Evolutionary conservation across 1,139 yeast genomes (phyloP).

Genomic region (Debaryomyces coudertii): DNA sequence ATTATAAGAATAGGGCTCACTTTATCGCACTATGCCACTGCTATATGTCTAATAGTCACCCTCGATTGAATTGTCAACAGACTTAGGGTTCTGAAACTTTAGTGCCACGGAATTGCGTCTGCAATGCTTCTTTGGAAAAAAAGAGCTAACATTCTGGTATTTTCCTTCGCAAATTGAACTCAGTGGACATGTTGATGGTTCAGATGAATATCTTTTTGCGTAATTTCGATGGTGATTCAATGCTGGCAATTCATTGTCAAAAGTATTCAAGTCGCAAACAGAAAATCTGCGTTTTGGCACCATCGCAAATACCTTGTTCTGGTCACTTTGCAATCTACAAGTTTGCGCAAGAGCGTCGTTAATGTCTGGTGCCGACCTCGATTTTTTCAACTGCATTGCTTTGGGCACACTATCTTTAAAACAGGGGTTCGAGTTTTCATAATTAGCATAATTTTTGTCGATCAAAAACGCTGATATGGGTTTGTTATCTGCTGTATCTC

Average conservation of each 20-base stretch:
- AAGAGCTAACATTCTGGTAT: background rate
- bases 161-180: background rate
- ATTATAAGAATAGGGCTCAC: background rate
- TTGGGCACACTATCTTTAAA: background rate
- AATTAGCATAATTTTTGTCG: slow-evolving; percentile 1
- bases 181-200: background rate
- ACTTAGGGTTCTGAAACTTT: slow-evolving; percentile 30
- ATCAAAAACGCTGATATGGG: slow-evolving; percentile 7
- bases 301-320: background rate
- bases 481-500: background rate
- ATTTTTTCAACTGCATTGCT: background rate
- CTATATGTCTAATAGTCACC: background rate
- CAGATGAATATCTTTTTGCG: background rate
- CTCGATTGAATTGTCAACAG: slow-evolving; percentile 10
- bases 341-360: background rate
- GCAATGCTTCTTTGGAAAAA: slow-evolving; percentile 24
- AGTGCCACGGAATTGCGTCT: slow-evolving; percentile 37
- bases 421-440: slow-evolving; percentile 2
- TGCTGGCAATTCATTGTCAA: slow-evolving; percentile 17
- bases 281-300: slow-evolving; percentile 18
- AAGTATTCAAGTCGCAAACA: slow-evolving; percentile 29
- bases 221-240: slow-evolving; percentile 3
- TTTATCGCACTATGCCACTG: background rate
- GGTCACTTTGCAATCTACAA: background rate
- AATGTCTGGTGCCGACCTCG: background rate